Base-by-base conservation (phyloP, 306 rosid species). In the Lotus japonicus region DNA sequence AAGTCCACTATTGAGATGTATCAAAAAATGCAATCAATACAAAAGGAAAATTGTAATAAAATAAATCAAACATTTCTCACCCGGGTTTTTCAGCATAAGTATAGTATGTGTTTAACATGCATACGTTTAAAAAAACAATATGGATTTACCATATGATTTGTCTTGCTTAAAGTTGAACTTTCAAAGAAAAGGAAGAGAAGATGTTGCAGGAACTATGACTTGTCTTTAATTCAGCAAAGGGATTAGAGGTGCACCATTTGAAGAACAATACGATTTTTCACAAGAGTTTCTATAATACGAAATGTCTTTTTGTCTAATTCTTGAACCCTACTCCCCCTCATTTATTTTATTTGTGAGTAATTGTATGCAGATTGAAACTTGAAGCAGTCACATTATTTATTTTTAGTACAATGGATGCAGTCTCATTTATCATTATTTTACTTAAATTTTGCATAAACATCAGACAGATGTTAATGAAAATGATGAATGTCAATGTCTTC, bases 1-100 rank as follows among this genome's bases (percentile, higher is more conserved):
- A 72, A 95, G 96, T 67, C 97, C 97, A 84, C 99, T 95, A 51
- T 72, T 19, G 42, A 76, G 42, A 50, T 58, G n/a, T 58, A 69
- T 58, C 60, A 72, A 19, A 51, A 56, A 72, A 38, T 11, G 50
- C 18, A 58, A 70, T 39, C 69, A 66, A 66, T 1, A 54, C 12
- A 26, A 59, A 58, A 45, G 35, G n/a, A n/a, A n/a, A n/a, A n/a
- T n/a, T n/a, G n/a, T n/a, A n/a, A n/a, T n/a, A n/a, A n/a, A n/a
- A n/a, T n/a, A n/a, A n/a, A n/a, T n/a, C n/a, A n/a, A n/a, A n/a
- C n/a, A n/a, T n/a, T n/a, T n/a, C n/a, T n/a, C n/a, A n/a, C n/a
- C n/a, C n/a, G n/a, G n/a, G n/a, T n/a, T n/a, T n/a, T n/a, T n/a
- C n/a, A n/a, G 58, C 23, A 58, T 39, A 43, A 11, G 33, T 36